Evolutionary conservation across 768 basidiomycete genomes (phyloP).

Genomic region (Suillus plorans): DNA sequence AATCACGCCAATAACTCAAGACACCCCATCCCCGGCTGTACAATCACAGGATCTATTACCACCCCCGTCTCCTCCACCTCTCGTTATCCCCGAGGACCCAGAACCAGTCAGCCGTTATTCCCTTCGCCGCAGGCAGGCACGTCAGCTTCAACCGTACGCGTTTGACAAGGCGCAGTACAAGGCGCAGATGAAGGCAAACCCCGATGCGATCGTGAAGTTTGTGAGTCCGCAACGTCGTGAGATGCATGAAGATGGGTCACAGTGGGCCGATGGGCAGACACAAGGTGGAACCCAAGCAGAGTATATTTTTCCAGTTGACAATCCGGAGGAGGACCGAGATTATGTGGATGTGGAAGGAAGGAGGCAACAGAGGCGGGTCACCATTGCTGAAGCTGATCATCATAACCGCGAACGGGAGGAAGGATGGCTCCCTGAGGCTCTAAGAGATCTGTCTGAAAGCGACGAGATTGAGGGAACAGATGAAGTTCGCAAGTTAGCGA

Average conservation of each 20-base stretch:
- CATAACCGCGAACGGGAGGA: conserved; percentile 1
- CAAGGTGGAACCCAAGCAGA: conserved; percentile 25
- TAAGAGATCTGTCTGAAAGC: conserved; percentile 39
- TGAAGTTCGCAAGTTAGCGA: conserved; percentile 31
- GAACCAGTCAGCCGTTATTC: conserved; percentile 42
- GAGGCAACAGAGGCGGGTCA: conserved; percentile 14
- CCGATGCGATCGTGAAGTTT: conserved; percentile 67
- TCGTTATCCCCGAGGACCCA: conserved; percentile 18
- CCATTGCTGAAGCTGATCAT: conserved; percentile 3
- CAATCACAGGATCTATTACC: background rate
- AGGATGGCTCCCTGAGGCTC: conserved; percentile 34
- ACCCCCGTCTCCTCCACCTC: background rate
- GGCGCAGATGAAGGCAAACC: conserved; percentile 47
- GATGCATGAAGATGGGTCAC: conserved; percentile 22
- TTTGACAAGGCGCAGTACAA: conserved; percentile 56
- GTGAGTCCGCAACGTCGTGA: conserved; percentile 33
- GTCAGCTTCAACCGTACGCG: conserved; percentile 63
- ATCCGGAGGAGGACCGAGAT: conserved; percentile 26
- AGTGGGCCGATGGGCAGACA: conserved; percentile 27
- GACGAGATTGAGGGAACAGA: conserved; percentile 39
- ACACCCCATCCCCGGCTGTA: background rate
- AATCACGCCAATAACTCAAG: background rate
- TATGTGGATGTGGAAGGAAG: conserved; percentile 19
- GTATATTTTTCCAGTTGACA: conserved; percentile 22
- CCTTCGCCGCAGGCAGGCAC: conserved; percentile 51